phyloP scores from a whole-genome alignment of 768 basidiomycete species.

The Trametes cubensis region DNA sequence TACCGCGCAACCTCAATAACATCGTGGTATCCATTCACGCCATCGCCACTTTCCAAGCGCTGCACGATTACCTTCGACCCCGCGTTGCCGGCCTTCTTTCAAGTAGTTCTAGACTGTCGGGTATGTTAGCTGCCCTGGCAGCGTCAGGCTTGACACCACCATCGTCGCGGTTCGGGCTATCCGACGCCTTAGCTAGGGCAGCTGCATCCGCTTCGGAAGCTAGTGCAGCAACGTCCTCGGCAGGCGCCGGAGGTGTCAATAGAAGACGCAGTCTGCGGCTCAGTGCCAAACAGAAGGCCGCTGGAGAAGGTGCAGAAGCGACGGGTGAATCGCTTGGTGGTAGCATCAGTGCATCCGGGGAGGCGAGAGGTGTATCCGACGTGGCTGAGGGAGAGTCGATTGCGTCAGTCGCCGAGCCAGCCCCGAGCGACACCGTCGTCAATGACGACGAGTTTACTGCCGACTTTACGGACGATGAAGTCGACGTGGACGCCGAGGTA shows the following conservation, averaged over 20 bases:
- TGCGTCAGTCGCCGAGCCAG: slow-evolving; percentile 42
- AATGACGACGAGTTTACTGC: slow-evolving; percentile 63
- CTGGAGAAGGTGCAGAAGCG: background rate
- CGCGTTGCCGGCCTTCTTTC: slow-evolving; percentile 75
- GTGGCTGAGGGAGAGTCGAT: slow-evolving; percentile 20
- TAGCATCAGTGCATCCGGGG: slow-evolving; percentile 4
- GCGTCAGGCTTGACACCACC: slow-evolving; percentile 70
- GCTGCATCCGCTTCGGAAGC: slow-evolving; percentile 40
- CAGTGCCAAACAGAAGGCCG: slow-evolving; percentile 59
- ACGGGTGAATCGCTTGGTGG: too few species aligned
- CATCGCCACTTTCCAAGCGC: slow-evolving; percentile 95
- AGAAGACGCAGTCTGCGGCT: slow-evolving; percentile 84
- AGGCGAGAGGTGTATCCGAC: slow-evolving; percentile 21
- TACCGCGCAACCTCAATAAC: slow-evolving; percentile 84
- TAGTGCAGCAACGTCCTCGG: slow-evolving; percentile 36
- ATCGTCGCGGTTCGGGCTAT: slow-evolving; percentile 35
- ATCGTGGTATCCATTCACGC: slow-evolving; percentile 98
- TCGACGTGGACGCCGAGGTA: slow-evolving; percentile 80
- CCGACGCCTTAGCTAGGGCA: slow-evolving; percentile 26
- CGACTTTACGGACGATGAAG: slow-evolving; percentile 83
- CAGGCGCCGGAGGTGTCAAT: slow-evolving; percentile 37
- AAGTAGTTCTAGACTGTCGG: slow-evolving; percentile 68
- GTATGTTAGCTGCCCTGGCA: slow-evolving; percentile 89
- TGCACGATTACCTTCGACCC: slow-evolving; percentile 94
- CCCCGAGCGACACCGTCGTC: slow-evolving; percentile 59